These are phyloP conservation scores for Leccinum variicolor DNA, from an alignment of 768 basidiomycete genomes.

Conservation along the genomic window DNA sequence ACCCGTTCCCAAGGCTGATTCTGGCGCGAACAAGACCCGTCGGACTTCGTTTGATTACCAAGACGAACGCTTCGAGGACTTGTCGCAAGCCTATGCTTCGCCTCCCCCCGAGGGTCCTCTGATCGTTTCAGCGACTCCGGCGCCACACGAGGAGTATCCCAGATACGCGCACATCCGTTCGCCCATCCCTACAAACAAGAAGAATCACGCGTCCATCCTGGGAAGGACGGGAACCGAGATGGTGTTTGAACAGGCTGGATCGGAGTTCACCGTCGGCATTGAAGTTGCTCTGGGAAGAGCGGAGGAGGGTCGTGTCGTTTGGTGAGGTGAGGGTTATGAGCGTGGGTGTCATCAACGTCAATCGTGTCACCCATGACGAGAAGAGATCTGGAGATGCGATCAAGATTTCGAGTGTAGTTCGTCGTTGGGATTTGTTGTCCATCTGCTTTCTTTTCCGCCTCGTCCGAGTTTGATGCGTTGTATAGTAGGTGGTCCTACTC, in stretches of 20 bases:
- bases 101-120: conserved; percentile 30
- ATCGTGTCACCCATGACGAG: background rate
- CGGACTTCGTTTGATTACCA: conserved; percentile 13
- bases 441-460: conserved; percentile 5
- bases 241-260: conserved; percentile 26
- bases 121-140: conserved; percentile 13
- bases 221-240: conserved; percentile 17
- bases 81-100: conserved; percentile 29
- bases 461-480: background rate
- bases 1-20: conserved; percentile 9
- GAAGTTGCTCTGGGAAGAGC: conserved; percentile 32
- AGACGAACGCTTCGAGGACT: conserved; percentile 25
- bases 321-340: conserved; percentile 20
- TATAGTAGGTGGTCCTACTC: conserved; percentile 7
- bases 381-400: conserved; percentile 1
- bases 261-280: conserved; percentile 27
- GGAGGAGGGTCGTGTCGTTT: conserved; percentile 31
- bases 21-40: conserved; percentile 7
- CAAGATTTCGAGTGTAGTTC: conserved; percentile 13
- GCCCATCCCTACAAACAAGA: conserved; percentile 14
- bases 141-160: conserved; percentile 22
- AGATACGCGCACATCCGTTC: conserved; percentile 29
- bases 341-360: background rate
- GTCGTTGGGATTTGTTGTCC: conserved; percentile 8
- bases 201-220: conserved; percentile 7